phyloP scores from a whole-genome alignment of 2,329 filamentous ascomycete species.

The Lecanicillium sp. region DNA sequence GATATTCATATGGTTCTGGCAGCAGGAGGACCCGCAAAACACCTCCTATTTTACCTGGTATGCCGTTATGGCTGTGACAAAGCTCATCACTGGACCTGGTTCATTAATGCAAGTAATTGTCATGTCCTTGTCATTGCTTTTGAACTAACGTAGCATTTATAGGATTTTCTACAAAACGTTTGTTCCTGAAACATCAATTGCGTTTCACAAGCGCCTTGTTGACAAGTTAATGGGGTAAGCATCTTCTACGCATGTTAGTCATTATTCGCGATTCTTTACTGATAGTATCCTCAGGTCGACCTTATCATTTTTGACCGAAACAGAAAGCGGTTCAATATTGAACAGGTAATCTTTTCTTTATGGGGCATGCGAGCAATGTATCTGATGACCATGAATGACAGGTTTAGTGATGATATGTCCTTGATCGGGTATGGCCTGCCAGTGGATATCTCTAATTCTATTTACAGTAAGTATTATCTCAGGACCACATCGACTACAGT shows the following conservation, averaged over 20 bases:
- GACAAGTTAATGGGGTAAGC: too few relatives aligned
- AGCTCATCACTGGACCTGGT: background rate
- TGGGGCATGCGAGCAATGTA: too few relatives aligned
- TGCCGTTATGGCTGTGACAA: background rate
- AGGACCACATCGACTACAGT: background rate
- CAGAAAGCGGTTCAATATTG: background rate
- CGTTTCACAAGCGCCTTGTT: too few relatives aligned
- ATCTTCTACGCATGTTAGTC: too few relatives aligned
- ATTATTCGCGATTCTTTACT: too few relatives aligned
- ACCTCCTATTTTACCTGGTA: background rate
- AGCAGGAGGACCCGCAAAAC: background rate
- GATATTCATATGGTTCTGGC: constrained; percentile 1
- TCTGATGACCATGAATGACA: background rate
- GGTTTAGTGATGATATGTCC: constrained; percentile 3
- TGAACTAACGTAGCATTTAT: too few relatives aligned
- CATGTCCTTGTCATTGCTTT: too few relatives aligned
- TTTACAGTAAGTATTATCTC: background rate
- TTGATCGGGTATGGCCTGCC: background rate
- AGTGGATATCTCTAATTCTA: background rate
- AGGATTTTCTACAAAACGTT: too few relatives aligned
- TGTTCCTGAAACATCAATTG: too few relatives aligned
- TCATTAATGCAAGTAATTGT: background rate
- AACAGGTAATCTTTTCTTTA: background rate
- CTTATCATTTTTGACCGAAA: background rate
- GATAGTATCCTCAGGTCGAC: background rate